A percentile compares a stretch with the other conserved stretches of the same genome.
Conservation (phyloP, 352 stramenopile species). For the Thraustotheca clavata region DNA sequence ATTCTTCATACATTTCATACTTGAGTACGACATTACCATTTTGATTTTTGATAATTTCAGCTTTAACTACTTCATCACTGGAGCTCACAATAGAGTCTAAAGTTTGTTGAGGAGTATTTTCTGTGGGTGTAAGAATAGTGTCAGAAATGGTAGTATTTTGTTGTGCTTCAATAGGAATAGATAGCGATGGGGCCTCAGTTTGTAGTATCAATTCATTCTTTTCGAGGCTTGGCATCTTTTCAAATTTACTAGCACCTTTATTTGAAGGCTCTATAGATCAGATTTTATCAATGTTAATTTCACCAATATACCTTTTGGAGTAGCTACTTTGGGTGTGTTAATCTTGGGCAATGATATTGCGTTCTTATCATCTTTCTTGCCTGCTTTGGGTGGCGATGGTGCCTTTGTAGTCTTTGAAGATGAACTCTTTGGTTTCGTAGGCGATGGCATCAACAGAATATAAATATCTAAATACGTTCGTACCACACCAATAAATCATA, state of each 20-base stretch:
- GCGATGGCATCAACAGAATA: not conserved
- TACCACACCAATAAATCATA: not conserved
- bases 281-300: not conserved
- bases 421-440: not conserved
- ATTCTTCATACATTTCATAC: slow-evolving; percentile 85
- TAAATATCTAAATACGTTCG: not conserved
- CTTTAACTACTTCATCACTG: not conserved
- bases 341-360: not conserved
- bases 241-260: not conserved
- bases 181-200: too few relatives aligned
- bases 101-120: not conserved
- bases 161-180: not conserved
- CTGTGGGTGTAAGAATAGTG: not conserved
- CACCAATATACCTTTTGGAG: not conserved
- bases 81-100: too few relatives aligned
- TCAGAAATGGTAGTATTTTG: not conserved
- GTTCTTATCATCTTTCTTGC: not conserved
- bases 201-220: not conserved
- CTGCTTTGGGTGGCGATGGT: not conserved
- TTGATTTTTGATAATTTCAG: slow-evolving; percentile 33
- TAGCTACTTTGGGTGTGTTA: not conserved
- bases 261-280: not conserved
- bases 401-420: not conserved
- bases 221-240: slow-evolving; percentile 6
- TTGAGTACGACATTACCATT: slow-evolving; percentile 67